Base-by-base conservation (phyloP, 2,329 filamentous ascomycete genomes). In the Penicillium hordei region DNA sequence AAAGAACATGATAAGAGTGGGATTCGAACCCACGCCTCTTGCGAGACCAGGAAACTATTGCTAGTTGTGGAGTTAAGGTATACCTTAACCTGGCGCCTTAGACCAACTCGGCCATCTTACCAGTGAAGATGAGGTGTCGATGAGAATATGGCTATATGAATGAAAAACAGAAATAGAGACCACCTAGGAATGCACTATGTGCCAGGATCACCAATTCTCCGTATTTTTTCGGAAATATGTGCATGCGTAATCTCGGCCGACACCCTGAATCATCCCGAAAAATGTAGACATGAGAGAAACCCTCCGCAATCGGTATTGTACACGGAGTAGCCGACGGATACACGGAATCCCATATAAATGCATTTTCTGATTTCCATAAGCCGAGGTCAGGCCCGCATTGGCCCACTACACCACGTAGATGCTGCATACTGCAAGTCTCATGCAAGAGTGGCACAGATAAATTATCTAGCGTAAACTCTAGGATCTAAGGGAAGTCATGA, bases 91-190 rank as follows among this genome's bases (percentile, higher is more conserved):
- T 69, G 66, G 67, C 66, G 66, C 66, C 66, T 68, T 69, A 58
- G 66, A 69, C 66, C 66, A 69, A 69, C 66, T 69, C 66, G 66
- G 66, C 66, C 66, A 69, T 69, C 67, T 69, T 69, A 64, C 66
- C 66, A 60, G 27, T 54, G 29, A 19, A 19, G 34, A 48, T 57
- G 48, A 13, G n/a, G 3, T n/a, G 17, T n/a, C 15, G 17, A 2
- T 4, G 34, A 19, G 8, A 10, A n/a, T n/a, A 10, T 38, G 17
- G 1, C 17, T 38, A 38, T 3, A 38, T 38, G 2, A 38, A 19
- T 8, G 4, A 1, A 38, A 38, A n/a, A 2, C 8, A 10, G 6
- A n/a, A 10, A 5, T 2, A n/a, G 34, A 8, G 8, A 38, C 1
- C 34, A 33, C 3, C n/a, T n/a, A n/a, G 13, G 15, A 15, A 34